Evolutionary conservation across 2,329 filamentous ascomycete species (phyloP), one percentile per base, ranked within the genome.

Genomic region (Trichoderma sp.): DNA sequence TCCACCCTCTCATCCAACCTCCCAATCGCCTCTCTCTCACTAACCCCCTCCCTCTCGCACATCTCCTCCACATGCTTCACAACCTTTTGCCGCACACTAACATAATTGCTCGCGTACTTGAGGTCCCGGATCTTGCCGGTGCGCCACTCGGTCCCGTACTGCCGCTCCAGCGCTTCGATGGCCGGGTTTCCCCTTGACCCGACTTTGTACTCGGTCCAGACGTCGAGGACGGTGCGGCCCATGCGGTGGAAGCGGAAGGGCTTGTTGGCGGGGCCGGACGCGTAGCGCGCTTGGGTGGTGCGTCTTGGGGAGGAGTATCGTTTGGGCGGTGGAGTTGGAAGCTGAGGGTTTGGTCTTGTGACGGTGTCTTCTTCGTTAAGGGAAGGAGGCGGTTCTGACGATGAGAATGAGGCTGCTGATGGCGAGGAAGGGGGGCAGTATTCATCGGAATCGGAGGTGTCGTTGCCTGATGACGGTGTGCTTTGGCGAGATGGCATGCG

Each of bases 91-190:
- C 76, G 53, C n/a, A 72, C 71, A 0, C 72, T 70, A 0, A 77
- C 72, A 5, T 75, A 77, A 4, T 77, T 77, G 6, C 74, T 74
- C 7, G 70, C 74, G 24, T 76, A 77, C 55, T 76, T 77, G 0
- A 72, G 52, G 16, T 75, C 74, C 16, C 67, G 68, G 0, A 71
- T 14, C 0, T 52, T 64, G 0, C 76, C 76, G 13, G 67, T 43
- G 0, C 76, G 70, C 76, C 76, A 77, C 0, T 61, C 58, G 0
- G 74, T 75, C 4, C 72, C 74, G 40, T 74, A 72, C 6, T 47
- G 35, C 2, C 52, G 29, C 47, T 77, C 75, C 0, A 77, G 72
- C 4, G 43, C 35, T 24, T 73, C 73, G 3, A 77, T 74, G 0
- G 75, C 31, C 0, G 65, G 72, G 27, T 76, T 75, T 1, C 72